phyloP scores from a whole-genome alignment of 768 basidiomycete genomes.

The Gyrodon lividus region DNA sequence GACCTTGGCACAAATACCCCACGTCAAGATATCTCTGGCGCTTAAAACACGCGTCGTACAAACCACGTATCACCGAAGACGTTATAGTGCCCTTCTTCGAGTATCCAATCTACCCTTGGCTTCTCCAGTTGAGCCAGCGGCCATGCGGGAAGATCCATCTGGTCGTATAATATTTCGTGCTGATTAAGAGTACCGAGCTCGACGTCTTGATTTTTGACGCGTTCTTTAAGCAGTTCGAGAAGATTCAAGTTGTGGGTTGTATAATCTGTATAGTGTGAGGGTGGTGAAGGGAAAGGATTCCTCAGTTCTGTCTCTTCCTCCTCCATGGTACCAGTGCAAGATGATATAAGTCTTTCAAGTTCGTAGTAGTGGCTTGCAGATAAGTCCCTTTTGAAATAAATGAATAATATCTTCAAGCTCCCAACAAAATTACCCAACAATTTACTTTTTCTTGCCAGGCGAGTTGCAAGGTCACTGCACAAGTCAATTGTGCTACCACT shows the following conservation, averaged over 20 bases:
- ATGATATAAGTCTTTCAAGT: too few relatives aligned
- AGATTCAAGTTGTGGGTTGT: constrained; percentile 71
- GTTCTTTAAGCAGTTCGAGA: constrained; percentile 59
- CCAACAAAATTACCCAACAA: neutral
- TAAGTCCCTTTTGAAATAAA: constrained; percentile 2
- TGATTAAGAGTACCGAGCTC: constrained; percentile 49
- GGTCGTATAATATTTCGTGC: constrained; percentile 64
- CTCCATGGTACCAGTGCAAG: too few relatives aligned
- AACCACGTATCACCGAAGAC: constrained; percentile 90
- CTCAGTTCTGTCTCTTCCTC: constrained; percentile 76
- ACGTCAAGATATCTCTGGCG: constrained; percentile 15
- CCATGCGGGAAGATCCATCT: constrained; percentile 76
- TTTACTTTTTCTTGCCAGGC: neutral
- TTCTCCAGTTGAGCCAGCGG: constrained; percentile 74
- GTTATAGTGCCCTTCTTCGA: constrained; percentile 78
- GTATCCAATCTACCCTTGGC: constrained; percentile 88
- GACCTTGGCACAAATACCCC: constrained; percentile 45
- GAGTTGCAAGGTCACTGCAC: neutral
- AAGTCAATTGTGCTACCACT: neutral
- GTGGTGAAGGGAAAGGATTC: constrained; percentile 89
- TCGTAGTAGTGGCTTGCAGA: neutral
- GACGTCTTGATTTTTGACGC: constrained; percentile 36
- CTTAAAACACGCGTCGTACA: constrained; percentile 47
- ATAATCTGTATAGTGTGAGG: constrained; percentile 79
- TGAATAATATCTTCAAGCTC: neutral